Evolutionary conservation across 805 yeast genomes (phyloP), one percentile per base, ranked within the genome.

Genomic region (Diddensiella santjacobensis): DNA sequence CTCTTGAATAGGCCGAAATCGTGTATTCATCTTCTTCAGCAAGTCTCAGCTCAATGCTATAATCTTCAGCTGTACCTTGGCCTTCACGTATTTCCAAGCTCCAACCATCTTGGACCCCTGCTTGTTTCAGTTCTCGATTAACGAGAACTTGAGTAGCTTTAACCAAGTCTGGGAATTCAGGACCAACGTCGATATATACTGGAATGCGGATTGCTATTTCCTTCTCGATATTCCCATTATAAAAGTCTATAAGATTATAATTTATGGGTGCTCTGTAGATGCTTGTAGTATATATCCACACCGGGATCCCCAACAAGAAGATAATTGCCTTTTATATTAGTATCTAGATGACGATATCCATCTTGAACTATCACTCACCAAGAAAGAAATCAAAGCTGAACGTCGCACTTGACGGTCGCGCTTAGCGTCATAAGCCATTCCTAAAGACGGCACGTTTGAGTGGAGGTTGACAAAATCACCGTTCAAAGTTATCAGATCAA

Each of bases 251-350:
- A 38, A 68, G 67, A 1, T 64, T 66, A 10, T 69, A 58, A 13
- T 87, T 87, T 33, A 85, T 68, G 33, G 73, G 72, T 1, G 87
- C 85, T 46, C 89, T 68, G 57, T 80, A 74, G 17, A 83, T 77
- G 2, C 79, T 66, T 3, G 91, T 82, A 17, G 91, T 82, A 22
- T 57, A 50, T 30, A 67, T 57, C 80, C 84, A 84, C 47, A 81
- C 60, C 3, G 90, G 89, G 3, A 74, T 57, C 2, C 85, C 88
- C 18, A 79, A 52, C 2, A 67, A 40, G 3, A 62, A 47, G 10
- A 69, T 57, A 5, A 66, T 57, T 29, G 22, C 48, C 49, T 44
- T 8, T 17, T 33, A n/a, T 8, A 26, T 26, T 26, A 26, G 31
- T 26, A 26, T 26, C 31, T 26, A 26, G 13, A 8, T 26, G 31